phyloP scores from a whole-genome alignment of 2,329 filamentous ascomycete genomes.

The Beauveria australis region DNA sequence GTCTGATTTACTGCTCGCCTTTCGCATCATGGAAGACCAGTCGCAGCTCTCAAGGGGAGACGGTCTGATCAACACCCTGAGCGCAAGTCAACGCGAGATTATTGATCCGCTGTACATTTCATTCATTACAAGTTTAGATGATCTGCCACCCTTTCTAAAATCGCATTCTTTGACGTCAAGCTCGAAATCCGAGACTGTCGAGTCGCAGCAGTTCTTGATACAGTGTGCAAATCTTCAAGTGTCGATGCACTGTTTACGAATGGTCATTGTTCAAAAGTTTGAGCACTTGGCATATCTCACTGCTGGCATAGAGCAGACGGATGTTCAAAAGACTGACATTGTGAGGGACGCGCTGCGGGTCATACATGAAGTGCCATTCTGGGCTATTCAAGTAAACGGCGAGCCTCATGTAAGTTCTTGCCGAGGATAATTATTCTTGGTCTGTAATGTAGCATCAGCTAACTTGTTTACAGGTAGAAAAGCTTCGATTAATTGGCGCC shows the following conservation, averaged over 20 bases:
- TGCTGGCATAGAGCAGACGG: constrained; percentile 23
- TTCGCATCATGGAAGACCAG: constrained; percentile 24
- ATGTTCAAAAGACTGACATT: constrained; percentile 33
- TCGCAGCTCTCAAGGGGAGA: background rate
- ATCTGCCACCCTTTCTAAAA: constrained; percentile 28
- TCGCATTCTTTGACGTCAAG: constrained; percentile 19
- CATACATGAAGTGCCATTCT: constrained; percentile 33
- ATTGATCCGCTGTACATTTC: constrained; percentile 29
- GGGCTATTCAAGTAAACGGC: constrained; percentile 31
- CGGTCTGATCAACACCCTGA: constrained; percentile 10
- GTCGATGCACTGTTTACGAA: constrained; percentile 31
- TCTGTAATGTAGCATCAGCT: background rate
- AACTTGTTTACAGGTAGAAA: constrained; percentile 25
- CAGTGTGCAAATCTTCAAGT: constrained; percentile 34
- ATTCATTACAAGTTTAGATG: constrained; percentile 33
- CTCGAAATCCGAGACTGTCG: constrained; percentile 13
- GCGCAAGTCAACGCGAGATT: constrained; percentile 21
- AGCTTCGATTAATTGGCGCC: constrained; percentile 31
- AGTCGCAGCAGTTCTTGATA: constrained; percentile 26
- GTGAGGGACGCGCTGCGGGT: constrained; percentile 33
- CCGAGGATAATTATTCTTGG: rapidly evolving
- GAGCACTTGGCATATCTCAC: constrained; percentile 25
- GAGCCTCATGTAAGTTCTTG: constrained; percentile 28
- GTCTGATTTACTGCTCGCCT: constrained; percentile 29
- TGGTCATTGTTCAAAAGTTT: constrained; percentile 31